A percentile compares a stretch with the other conserved stretches of the same genome.
Conservation (phyloP, 495 filamentous ascomycete genomes). For the Penicillium roqueforti region DNA sequence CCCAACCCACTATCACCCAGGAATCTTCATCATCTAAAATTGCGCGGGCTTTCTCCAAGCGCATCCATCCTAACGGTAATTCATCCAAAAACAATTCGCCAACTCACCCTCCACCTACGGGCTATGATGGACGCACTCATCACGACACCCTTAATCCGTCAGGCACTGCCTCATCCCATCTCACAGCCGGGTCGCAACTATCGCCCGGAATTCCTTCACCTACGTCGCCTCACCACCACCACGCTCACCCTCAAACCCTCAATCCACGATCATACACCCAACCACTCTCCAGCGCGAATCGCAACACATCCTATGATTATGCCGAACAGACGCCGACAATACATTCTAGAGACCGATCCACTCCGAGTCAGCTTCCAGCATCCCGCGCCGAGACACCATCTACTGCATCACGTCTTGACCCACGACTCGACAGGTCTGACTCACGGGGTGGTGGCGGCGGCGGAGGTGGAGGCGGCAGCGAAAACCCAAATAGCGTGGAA, state of each 20-base stretch:
- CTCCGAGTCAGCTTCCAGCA: slow-evolving; percentile 38
- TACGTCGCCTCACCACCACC: slow-evolving; percentile 64
- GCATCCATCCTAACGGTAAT: slow-evolving; percentile 70
- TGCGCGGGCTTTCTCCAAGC: slow-evolving; percentile 68
- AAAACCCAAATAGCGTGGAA: slow-evolving; percentile 59
- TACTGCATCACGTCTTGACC: slow-evolving; percentile 12
- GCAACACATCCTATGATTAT: slow-evolving; percentile 39
- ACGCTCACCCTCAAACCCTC: slow-evolving; percentile 44
- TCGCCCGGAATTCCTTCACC: slow-evolving; percentile 76
- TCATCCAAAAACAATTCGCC: slow-evolving; percentile 79
- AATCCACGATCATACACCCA: slow-evolving; percentile 48
- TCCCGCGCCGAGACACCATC: slow-evolving; percentile 36
- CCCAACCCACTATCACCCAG: slow-evolving; percentile 28
- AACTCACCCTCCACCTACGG: slow-evolving; percentile 63
- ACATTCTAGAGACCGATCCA: slow-evolving; percentile 35
- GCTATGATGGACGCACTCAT: slow-evolving; percentile 51
- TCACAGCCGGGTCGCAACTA: slow-evolving; percentile 61
- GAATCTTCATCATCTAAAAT: slow-evolving; percentile 26
- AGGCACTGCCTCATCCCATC: slow-evolving; percentile 67
- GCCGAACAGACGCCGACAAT: slow-evolving; percentile 36
- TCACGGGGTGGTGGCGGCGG: slow-evolving; percentile 44
- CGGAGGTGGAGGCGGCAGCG: neutral
- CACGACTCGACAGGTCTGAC: slow-evolving; percentile 38
- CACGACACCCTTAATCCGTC: slow-evolving; percentile 59
- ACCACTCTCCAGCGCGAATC: slow-evolving; percentile 26